Conservation (phyloP, 805 yeast genomes). For the Saccharomycopsis oosterbeekiorum region DNA sequence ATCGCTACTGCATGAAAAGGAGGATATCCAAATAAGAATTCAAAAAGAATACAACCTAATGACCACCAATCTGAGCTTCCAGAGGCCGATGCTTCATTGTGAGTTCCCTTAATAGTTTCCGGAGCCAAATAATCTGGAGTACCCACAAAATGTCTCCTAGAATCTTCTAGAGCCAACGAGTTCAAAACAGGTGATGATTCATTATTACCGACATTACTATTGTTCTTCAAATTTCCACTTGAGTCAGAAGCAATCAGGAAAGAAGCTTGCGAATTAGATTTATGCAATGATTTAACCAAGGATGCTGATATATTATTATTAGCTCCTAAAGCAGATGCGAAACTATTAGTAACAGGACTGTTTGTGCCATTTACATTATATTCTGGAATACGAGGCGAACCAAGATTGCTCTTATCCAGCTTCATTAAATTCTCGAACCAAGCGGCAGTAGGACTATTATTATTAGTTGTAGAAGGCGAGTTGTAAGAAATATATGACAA, state of each 20-base stretch:
- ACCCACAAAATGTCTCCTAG: constrained; percentile 66
- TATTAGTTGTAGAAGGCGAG: not conserved
- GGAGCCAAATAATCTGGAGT: constrained; percentile 98
- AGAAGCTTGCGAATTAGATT: constrained; percentile 48
- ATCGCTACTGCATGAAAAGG: constrained; percentile 86
- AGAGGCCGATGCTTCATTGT: constrained; percentile 54
- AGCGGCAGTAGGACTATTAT: constrained; percentile 23
- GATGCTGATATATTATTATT: constrained; percentile 27
- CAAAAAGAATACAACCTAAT: constrained; percentile 89
- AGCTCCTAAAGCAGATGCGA: constrained; percentile 7
- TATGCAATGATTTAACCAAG: constrained; percentile 34
- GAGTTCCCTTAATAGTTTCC: constrained; percentile 78
- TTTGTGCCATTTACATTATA: not conserved
- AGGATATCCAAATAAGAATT: constrained; percentile 84
- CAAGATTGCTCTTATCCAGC: constrained; percentile 15
- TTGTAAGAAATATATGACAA: not conserved
- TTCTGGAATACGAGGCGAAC: constrained; percentile 6
- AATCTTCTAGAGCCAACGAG: constrained; percentile 48
- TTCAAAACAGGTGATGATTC: constrained; percentile 26
- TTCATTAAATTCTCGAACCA: constrained; percentile 24
- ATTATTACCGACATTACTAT: not conserved
- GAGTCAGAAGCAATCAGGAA: constrained; percentile 43
- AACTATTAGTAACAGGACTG: constrained; percentile 2
- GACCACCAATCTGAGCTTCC: constrained; percentile 93
- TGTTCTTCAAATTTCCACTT: not conserved